Percentiles rank a stretch among this genome's conserved stretches.
Conservation (phyloP, 1,284 basidiomycete species). For the Cryptococcus floricola region DNA sequence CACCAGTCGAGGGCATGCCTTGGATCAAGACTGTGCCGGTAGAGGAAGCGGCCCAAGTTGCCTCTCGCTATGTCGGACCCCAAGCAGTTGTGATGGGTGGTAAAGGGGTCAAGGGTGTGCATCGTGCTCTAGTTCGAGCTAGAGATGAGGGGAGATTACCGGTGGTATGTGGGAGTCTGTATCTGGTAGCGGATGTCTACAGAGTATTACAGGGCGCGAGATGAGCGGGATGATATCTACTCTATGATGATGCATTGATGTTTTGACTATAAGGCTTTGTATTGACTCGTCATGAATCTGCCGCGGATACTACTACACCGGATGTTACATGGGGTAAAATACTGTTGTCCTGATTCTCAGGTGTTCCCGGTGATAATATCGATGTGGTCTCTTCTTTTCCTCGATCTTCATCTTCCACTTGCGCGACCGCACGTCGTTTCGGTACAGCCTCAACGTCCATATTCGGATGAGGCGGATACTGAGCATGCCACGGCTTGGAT, state of each 20-base stretch:
- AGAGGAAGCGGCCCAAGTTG: slow-evolving; percentile 53
- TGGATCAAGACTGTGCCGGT: slow-evolving; percentile 70
- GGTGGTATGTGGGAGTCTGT: slow-evolving; percentile 82
- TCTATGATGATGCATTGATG: not conserved
- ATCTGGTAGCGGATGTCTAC: slow-evolving; percentile 85
- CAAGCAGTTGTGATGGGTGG: slow-evolving; percentile 11
- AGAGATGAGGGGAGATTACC: slow-evolving; percentile 51
- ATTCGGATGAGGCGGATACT: too few species aligned
- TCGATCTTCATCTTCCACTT: too few species aligned
- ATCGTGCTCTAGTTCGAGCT: slow-evolving; percentile 24
- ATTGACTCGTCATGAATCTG: not conserved
- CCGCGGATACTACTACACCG: too few species aligned
- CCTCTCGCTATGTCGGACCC: slow-evolving; percentile 33
- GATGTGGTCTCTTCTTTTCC: too few species aligned
- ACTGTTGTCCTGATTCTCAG: too few species aligned
- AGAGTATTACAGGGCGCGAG: slow-evolving; percentile 48
- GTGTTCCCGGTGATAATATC: too few species aligned
- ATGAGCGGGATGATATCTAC: too few species aligned
- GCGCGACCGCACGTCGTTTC: too few species aligned
- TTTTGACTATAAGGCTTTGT: not conserved
- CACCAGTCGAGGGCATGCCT: slow-evolving; percentile 80
- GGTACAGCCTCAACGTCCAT: too few species aligned
- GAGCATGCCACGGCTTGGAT: too few species aligned
- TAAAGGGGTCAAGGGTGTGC: slow-evolving; percentile 18
- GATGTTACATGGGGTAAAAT: too few species aligned